Evolutionary conservation across 306 rosid species (phyloP).

Genomic region (Clitoria ternatea): DNA sequence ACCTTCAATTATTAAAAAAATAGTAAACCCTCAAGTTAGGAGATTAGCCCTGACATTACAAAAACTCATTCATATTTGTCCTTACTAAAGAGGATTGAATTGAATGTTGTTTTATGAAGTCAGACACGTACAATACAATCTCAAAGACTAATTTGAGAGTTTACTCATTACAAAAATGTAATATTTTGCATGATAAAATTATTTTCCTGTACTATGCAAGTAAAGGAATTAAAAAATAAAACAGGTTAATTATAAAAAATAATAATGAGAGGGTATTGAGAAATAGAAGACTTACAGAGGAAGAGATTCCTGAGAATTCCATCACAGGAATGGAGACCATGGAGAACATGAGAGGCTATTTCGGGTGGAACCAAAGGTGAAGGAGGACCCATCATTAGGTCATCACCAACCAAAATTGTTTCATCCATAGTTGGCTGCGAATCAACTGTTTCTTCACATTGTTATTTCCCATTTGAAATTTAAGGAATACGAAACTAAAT

Average conservation of each 20-base stretch:
- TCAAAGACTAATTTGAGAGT: no score
- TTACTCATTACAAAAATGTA: no score
- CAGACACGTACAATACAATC: no score
- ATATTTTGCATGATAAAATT: no score
- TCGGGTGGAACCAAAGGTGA: conserved; percentile 87
- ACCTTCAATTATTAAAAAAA: not conserved
- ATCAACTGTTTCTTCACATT: no score
- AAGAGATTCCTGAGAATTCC: conserved; percentile 81
- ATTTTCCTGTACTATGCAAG: not conserved
- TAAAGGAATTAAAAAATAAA: conserved; percentile 5
- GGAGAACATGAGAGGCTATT: conserved; percentile 91
- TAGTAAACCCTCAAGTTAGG: no score
- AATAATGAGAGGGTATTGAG: not conserved
- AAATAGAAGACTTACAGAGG: conserved; percentile 53
- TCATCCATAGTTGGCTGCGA: conserved; percentile 92
- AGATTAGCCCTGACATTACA: no score
- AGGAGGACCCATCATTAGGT: conserved; percentile 89
- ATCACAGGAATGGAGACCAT: conserved; percentile 86
- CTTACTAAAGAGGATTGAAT: no score
- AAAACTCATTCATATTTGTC: no score
- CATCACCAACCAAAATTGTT: conserved; percentile 92
- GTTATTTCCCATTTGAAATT: no score
- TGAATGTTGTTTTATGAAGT: no score
- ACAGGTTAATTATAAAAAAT: not conserved
- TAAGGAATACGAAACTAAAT: no score